Base-by-base conservation (phyloP, 208 protist genomes). In the Angomonas deanei region DNA sequence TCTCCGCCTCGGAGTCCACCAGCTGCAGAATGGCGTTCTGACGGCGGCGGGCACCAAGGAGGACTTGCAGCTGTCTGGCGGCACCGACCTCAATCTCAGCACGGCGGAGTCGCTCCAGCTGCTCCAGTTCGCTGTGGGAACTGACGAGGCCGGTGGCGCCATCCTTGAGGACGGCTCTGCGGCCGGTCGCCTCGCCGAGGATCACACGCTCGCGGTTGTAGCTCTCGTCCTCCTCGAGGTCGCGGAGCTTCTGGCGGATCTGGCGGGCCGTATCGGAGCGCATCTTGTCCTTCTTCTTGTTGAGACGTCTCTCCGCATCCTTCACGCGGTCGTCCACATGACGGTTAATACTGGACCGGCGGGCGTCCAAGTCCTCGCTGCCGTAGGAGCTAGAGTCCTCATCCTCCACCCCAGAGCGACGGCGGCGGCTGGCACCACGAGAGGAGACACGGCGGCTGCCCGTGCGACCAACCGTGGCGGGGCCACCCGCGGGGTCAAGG, bases 81-180 rank as follows among this genome's bases (percentile, higher is more conserved):
- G 72, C 83, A 0, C 81, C 82, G 8, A 89, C 82, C 61, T 86
- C 84, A 15, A 86, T 61, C 26, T 70, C 70, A 0, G 83, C 81
- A 26, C 87, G 84, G 33, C 68, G 70, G 0, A 91, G 67, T 1
- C 66, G 61, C 68, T 93, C 87, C 27, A 75, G 65, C 57, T 74
- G 79, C 64, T 78, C 84, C 17, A 89, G 38, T 21, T 66, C 24
- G 33, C 49, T 54, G 19, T 26, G 47, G 47, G n/a, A 42, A 27
- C 34, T 38, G 32, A 17, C n/a, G 61, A 33, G 5, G 61, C 36
- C 27, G 5, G 61, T 13, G 48, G 61, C 61, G 39, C 27, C 30
- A 24, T 28, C n/a, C 47, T 53, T 53, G 10, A 17, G 19, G 10
- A 76, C 11, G 21, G 24, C 33, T 39, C 73, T 73, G 3, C 82